Conservation (phyloP, 2,329 filamentous ascomycete genomes). For the Ustulina deusta region DNA sequence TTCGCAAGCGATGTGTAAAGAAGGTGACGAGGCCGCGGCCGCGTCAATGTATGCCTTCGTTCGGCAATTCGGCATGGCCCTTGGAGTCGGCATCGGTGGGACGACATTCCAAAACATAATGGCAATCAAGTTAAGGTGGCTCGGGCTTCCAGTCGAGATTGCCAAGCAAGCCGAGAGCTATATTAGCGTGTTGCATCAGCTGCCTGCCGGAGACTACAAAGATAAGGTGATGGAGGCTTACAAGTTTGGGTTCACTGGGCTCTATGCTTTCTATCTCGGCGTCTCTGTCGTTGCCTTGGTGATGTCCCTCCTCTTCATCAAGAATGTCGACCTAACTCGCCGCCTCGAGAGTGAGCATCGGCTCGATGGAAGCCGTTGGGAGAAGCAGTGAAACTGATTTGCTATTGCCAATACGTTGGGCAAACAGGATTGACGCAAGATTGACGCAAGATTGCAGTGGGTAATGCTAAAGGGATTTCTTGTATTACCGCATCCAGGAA, state of each 20-base stretch:
- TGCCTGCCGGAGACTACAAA: constrained; percentile 35
- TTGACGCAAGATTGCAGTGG: background rate
- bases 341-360: constrained; percentile 42
- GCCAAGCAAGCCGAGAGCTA: constrained; percentile 46
- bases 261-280: constrained; percentile 41
- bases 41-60: constrained; percentile 58
- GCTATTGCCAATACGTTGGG: background rate
- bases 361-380: constrained; percentile 39
- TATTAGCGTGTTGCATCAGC: constrained; percentile 38
- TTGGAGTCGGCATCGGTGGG: constrained; percentile 57
- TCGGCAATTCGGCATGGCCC: constrained; percentile 56
- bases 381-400: constrained; percentile 22
- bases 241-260: constrained; percentile 43
- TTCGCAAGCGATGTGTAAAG: constrained; percentile 54
- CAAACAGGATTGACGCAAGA: background rate
- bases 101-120: constrained; percentile 58
- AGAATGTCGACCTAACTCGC: constrained; percentile 44
- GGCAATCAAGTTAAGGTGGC: constrained; percentile 49
- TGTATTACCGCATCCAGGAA: constrained; percentile 1
- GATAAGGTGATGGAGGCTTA: constrained; percentile 42
- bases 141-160: constrained; percentile 50
- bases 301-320: constrained; percentile 41
- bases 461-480: background rate
- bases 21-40: constrained; percentile 54
- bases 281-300: constrained; percentile 42